These are phyloP conservation scores for Tulasnella sp. DNA, from an alignment of 768 basidiomycete genomes.

Conservation along the genomic window DNA sequence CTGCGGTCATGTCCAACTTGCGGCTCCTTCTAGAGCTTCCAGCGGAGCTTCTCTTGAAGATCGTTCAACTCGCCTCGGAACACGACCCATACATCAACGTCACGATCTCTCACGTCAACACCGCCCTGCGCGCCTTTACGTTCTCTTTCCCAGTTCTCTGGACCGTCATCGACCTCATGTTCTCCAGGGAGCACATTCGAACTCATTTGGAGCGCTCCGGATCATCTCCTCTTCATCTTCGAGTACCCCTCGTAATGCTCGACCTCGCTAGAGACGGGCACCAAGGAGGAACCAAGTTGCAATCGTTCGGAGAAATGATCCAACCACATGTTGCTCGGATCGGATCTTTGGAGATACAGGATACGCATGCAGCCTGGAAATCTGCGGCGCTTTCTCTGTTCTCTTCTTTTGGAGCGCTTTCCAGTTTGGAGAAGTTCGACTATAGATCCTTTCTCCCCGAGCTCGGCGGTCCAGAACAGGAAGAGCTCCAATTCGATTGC, in stretches of 20 bases:
- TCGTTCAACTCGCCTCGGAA: not conserved
- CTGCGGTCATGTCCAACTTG: not conserved
- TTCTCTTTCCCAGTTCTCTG: not conserved
- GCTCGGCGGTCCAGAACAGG: not conserved
- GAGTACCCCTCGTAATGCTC: not conserved
- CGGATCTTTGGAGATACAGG: not conserved
- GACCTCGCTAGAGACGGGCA: not conserved
- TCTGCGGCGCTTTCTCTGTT: not conserved
- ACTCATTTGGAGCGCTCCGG: not conserved
- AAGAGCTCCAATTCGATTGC: not conserved
- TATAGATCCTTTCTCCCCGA: not conserved
- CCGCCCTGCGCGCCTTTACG: not conserved
- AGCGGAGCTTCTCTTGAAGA: not conserved
- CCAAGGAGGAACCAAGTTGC: not conserved
- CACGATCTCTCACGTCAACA: not conserved
- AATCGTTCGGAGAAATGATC: not conserved
- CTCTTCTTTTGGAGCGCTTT: not conserved
- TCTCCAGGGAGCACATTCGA: not conserved
- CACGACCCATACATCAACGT: not conserved
- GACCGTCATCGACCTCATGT: not conserved
- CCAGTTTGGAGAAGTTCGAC: not conserved
- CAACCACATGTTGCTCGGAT: not conserved
- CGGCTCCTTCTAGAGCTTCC: not conserved
- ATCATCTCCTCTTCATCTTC: not conserved
- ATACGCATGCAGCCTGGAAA: not conserved